phyloP scores from a whole-genome alignment of 1,284 basidiomycete species.

The Irpex rosettiformis region DNA sequence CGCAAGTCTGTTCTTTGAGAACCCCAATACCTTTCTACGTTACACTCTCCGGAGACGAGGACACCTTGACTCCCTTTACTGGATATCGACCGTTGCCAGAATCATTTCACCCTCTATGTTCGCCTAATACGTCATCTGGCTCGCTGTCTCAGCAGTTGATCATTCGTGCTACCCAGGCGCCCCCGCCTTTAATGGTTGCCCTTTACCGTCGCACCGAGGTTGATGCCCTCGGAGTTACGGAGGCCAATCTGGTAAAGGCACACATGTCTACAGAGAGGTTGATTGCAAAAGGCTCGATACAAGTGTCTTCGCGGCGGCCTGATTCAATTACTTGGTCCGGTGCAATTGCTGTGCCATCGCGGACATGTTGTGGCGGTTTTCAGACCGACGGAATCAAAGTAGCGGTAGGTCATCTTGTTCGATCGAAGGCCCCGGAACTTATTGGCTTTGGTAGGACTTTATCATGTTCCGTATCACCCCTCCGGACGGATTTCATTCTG shows the following conservation, averaged over 20 bases:
- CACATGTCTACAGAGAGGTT: constrained; percentile 18
- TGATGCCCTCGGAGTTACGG: constrained; percentile 18
- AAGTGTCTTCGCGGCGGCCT: constrained; percentile 18
- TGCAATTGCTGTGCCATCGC: constrained; percentile 20
- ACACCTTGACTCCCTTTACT: constrained; percentile 23
- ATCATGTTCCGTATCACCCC: constrained; percentile 25
- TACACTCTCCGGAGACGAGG: constrained; percentile 26
- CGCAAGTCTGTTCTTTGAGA: constrained; percentile 24
- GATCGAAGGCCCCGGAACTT: background rate
- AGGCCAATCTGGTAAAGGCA: constrained; percentile 10
- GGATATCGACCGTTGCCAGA: constrained; percentile 22
- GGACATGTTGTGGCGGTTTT: constrained; percentile 23
- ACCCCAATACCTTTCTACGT: constrained; percentile 30
- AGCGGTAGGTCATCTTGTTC: constrained; percentile 14
- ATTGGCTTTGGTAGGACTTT: constrained; percentile 20
- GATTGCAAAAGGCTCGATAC: constrained; percentile 24
- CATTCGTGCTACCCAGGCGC: background rate
- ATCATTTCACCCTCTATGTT: constrained; percentile 27
- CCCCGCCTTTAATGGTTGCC: constrained; percentile 21
- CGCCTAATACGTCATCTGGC: constrained; percentile 12
- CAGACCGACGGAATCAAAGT: constrained; percentile 24
- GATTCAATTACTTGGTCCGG: constrained; percentile 28
- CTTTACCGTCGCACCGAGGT: constrained; percentile 23
- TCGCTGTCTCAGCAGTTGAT: constrained; percentile 18
- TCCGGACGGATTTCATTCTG: constrained; percentile 17